Evolutionary conservation across 441 rosid genomes (phyloP).

Genomic region (Codiaeum variegatum): DNA sequence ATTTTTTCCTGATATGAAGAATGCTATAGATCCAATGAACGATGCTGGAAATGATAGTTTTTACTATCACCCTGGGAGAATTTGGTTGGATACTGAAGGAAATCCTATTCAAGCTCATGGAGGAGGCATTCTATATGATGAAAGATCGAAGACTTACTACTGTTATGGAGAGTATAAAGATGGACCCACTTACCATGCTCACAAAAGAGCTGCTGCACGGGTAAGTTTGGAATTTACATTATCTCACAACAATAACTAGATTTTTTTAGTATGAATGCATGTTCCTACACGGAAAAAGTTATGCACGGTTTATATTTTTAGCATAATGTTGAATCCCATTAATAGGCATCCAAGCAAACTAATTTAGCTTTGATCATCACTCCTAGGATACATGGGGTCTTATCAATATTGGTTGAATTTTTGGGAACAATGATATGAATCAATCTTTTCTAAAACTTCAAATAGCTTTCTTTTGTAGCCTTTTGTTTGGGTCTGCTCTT

Average conservation of each 20-base stretch:
- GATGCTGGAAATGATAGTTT: constrained; percentile 50
- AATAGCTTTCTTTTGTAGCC: neutral
- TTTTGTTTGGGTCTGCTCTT: neutral
- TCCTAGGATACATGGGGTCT: neutral
- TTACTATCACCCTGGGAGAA: constrained; percentile 64
- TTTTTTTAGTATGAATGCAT: constrained; percentile 2
- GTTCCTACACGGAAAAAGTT: neutral
- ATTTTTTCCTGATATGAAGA: constrained; percentile 69
- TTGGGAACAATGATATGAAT: neutral
- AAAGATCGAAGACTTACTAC: constrained; percentile 54
- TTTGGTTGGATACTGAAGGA: constrained; percentile 91
- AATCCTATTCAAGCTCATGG: constrained; percentile 96
- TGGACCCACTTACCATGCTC: constrained; percentile 81
- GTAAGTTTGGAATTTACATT: constrained; percentile 43
- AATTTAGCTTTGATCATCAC: constrained; percentile 10
- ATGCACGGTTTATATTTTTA: constrained; percentile 2
- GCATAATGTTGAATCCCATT: constrained; percentile 6
- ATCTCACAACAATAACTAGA: neutral
- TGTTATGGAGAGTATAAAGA: constrained; percentile 98
- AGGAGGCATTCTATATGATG: constrained; percentile 67
- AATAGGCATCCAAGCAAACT: neutral
- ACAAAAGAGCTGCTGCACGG: constrained; percentile 78
- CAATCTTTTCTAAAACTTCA: constrained; percentile 4
- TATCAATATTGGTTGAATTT: neutral
- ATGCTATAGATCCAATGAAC: constrained; percentile 55